Base-by-base conservation (phyloP, 345 rosid genomes). In the Microthlaspi erraticum region DNA sequence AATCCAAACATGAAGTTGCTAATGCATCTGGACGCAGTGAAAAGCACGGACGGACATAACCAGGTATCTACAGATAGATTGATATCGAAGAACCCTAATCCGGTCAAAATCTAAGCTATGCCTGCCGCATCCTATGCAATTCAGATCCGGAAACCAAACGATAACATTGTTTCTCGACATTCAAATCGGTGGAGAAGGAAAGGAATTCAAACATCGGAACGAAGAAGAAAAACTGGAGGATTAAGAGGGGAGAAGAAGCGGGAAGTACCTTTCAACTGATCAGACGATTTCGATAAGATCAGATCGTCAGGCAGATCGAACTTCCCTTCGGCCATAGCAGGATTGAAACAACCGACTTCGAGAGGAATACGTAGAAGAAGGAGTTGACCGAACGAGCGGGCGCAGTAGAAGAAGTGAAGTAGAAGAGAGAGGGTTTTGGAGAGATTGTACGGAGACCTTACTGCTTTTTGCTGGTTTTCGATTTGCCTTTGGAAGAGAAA, bases 271-370 rank as follows among this genome's bases (percentile, higher is more conserved):
- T 83, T 85, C 49, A 79, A 73, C 48, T 83, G 93, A 85, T 85
- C 87, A 38, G 84, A 80, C 7, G 82, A 80, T 48, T 86, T 85
- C 34, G 88, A 80, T n/a, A 84, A 46, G 70, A 86, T 80, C 74
- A 90, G 88, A 85, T 86, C 94, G 75, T 87, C 91, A 6, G 87
- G 93, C 37, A 88, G 91, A 86, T 91, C 88, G 81, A 85, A 68
- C 93, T 87, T 91, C 61, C 85, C 80, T 56, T 82, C 82, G 18
- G 95, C 88, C 97, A 91, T 91, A 42, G 81, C 44, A 39, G 51
- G 62, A 60, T 58, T 18, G 56, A 29, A 42, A 42, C 61, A 43
- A 67, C 2, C 14, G 34, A 74, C 29, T 60, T 44, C 18, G 59
- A 52, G 58, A 23, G 26, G n/a, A 10, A 48, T 43, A 44, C 38